phyloP scores from a whole-genome alignment of 1,139 yeast genomes.

The Waltiozyma sp. region DNA sequence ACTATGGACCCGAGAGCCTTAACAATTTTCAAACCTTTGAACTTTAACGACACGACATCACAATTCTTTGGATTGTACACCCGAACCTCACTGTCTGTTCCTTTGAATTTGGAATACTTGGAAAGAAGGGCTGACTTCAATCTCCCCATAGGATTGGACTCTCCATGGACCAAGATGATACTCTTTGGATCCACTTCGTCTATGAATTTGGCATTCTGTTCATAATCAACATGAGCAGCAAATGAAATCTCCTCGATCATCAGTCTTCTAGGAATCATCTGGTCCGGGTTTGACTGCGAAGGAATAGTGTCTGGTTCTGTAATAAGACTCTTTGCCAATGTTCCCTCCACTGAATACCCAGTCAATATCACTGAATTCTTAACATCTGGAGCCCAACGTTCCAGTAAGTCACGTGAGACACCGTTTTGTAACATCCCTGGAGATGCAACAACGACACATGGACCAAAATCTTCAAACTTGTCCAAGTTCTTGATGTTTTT shows the following conservation, averaged over 20 bases:
- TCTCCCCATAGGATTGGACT: conserved; percentile 95
- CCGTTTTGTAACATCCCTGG: conserved; percentile 99
- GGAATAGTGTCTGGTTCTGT: conserved; percentile 87
- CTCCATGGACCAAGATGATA: conserved; percentile 94
- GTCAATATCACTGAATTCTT: conserved; percentile 81
- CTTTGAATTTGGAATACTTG: conserved; percentile 71
- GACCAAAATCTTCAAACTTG: conserved; percentile 84
- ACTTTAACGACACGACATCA: conserved; percentile 63
- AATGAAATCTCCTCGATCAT: conserved; percentile 92
- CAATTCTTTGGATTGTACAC: conserved; percentile 92
- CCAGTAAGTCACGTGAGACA: conserved; percentile 79
- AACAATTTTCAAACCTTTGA: conserved; percentile 78
- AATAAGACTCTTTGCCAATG: conserved; percentile 85
- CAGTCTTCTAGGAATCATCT: conserved; percentile 76
- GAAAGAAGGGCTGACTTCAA: conserved; percentile 84
- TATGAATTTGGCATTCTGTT: conserved; percentile 83
- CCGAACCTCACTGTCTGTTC: conserved; percentile 84
- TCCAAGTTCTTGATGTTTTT: conserved; percentile 73
- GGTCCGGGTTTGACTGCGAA: conserved; percentile 67
- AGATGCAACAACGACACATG: conserved; percentile 91
- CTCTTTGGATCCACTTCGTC: conserved; percentile 78
- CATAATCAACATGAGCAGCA: conserved; percentile 98
- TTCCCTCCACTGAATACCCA: conserved; percentile 97
- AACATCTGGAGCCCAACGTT: conserved; percentile 96
- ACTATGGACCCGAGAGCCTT: conserved; percentile 76